These are phyloP conservation scores for Paralagenidium karlingii DNA, from an alignment of 352 stramenopile genomes.

Conservation along the genomic window DNA sequence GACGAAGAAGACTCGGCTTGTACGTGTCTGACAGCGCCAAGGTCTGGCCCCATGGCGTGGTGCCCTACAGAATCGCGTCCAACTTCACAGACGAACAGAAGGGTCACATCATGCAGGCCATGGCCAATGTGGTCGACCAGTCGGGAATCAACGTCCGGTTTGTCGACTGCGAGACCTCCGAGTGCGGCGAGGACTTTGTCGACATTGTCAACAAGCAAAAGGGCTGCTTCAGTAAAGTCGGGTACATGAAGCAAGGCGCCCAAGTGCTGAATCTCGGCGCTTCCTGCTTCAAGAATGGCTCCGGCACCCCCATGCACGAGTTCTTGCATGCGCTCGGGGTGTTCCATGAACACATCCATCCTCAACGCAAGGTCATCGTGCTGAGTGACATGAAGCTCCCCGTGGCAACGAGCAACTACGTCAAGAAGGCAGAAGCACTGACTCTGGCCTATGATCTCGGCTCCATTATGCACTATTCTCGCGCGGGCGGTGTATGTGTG, in stretches of 20 bases:
- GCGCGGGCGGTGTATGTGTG: constrained; percentile 45
- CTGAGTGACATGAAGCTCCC: constrained; percentile 48
- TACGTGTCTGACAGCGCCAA: constrained; percentile 36
- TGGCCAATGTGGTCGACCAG: constrained; percentile 38
- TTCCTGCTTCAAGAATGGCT: constrained; percentile 47
- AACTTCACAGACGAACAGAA: constrained; percentile 44
- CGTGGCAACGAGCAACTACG: constrained; percentile 57
- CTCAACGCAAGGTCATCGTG: constrained; percentile 52
- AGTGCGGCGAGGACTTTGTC: constrained; percentile 51
- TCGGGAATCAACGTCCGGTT: constrained; percentile 50
- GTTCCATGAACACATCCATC: constrained; percentile 64
- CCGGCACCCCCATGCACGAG: constrained; percentile 46
- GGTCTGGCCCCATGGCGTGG: constrained; percentile 46
- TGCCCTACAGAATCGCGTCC: constrained; percentile 55
- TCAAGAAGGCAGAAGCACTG: constrained; percentile 36
- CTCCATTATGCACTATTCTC: constrained; percentile 75
- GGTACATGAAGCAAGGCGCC: constrained; percentile 46
- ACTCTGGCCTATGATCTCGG: constrained; percentile 51
- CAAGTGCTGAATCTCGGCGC: constrained; percentile 60
- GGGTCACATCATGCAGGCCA: constrained; percentile 34
- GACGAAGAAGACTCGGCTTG: constrained; percentile 31
- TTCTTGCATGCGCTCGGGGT: constrained; percentile 49
- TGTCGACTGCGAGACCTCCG: constrained; percentile 37
- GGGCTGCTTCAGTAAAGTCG: constrained; percentile 60
- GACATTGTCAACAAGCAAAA: constrained; percentile 60